phyloP scores from a whole-genome alignment of 495 filamentous ascomycete species.

The Tuber magnatum region DNA sequence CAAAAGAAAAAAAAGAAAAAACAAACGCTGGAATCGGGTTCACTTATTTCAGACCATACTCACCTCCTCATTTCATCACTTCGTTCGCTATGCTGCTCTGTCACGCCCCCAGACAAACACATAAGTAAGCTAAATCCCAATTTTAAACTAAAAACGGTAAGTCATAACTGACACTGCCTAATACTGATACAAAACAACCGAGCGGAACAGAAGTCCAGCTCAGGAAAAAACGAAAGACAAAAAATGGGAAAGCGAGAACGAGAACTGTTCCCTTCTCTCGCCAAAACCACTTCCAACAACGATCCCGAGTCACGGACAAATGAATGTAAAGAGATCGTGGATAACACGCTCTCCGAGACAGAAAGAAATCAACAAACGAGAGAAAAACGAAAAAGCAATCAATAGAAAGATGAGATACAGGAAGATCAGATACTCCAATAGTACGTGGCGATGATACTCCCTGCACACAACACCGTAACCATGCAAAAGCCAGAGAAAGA shows the following conservation, averaged over 20 bases:
- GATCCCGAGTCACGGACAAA: conserved; percentile 12
- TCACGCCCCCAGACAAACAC: not conserved
- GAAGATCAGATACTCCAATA: conserved; percentile 3
- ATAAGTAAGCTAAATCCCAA: not conserved
- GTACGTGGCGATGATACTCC: not conserved
- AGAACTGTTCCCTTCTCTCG: conserved; percentile 28
- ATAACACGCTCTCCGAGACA: conserved; percentile 19
- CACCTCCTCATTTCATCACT: not conserved
- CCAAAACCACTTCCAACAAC: conserved; percentile 18
- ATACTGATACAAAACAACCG: not conserved
- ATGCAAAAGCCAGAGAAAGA: conserved; percentile 2
- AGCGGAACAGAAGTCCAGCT: not conserved
- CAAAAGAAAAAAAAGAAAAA: not conserved
- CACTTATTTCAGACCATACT: not conserved
- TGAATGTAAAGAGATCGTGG: conserved; percentile 5
- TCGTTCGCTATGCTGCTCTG: not conserved
- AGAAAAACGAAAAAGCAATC: conserved; percentile 8
- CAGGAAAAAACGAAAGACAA: conserved; percentile 11
- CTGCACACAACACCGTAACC: conserved; percentile 1
- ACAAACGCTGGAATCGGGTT: not conserved
- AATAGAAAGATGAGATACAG: conserved; percentile 4
- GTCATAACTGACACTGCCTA: not conserved
- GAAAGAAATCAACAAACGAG: conserved; percentile 12
- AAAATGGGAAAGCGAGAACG: conserved; percentile 12
- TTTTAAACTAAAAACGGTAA: not conserved